phyloP scores from a whole-genome alignment of 352 stramenopile species.

The Globisporangium iwayamae region DNA sequence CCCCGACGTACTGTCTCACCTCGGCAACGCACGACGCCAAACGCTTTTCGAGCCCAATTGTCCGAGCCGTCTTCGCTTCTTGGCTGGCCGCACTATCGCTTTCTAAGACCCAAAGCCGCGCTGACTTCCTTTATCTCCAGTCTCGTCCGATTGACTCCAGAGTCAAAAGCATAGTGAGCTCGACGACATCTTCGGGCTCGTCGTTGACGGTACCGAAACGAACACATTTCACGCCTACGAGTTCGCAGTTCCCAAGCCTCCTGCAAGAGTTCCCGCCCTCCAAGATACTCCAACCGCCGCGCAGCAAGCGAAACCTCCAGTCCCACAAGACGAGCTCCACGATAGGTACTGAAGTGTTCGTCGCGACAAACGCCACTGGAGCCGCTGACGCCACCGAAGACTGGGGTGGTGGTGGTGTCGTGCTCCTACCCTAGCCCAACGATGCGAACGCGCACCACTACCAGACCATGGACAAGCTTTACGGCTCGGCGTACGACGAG shows the following conservation, averaged over 20 bases:
- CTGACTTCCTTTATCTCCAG: no score
- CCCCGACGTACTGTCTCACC: no score
- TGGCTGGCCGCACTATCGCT: no score
- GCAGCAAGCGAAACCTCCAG: not conserved
- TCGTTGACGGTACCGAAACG: not conserved
- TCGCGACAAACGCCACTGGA: not conserved
- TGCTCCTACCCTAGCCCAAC: not conserved
- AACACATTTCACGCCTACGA: not conserved
- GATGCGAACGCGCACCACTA: not conserved
- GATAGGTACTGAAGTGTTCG: not conserved
- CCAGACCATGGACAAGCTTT: not conserved
- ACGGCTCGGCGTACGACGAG: slow-evolving; percentile 9
- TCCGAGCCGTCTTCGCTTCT: no score
- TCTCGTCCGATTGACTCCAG: no score
- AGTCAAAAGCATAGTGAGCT: no score
- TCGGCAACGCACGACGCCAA: no score
- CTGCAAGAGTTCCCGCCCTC: not conserved
- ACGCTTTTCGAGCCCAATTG: no score
- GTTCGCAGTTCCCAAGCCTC: slow-evolving; percentile 3
- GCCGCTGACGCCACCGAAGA: no score
- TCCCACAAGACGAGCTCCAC: not conserved
- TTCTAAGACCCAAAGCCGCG: no score
- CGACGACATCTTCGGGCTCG: not conserved
- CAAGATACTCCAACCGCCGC: not conserved
- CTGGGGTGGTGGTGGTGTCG: not conserved